Evolutionary conservation across 2,329 filamentous ascomycete species (phyloP).

Genomic region (Colletotrichum plurivorum): DNA sequence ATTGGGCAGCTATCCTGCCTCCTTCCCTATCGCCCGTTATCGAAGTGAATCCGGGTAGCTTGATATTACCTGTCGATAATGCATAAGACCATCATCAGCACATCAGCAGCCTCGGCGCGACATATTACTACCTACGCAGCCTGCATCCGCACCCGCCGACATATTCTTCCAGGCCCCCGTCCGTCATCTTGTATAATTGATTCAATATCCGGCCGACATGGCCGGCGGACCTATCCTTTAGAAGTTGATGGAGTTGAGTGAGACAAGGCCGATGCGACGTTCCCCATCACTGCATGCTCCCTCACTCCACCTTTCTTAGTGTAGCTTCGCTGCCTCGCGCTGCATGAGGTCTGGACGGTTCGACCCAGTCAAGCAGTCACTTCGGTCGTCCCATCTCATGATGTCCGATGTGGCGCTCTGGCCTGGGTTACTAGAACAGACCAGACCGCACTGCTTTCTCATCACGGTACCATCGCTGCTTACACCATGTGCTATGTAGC

Average conservation of each 20-base stretch:
- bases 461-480: constrained; percentile 32
- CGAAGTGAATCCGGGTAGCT: constrained; percentile 6
- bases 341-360: neutral
- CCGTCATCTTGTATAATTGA: neutral
- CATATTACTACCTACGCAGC: neutral
- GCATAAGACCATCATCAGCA: constrained; percentile 8
- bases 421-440: no score
- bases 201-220: constrained; percentile 22
- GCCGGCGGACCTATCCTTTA: constrained; percentile 27
- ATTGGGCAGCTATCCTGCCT: constrained; percentile 19
- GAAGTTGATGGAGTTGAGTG: constrained; percentile 13
- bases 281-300: constrained; percentile 24
- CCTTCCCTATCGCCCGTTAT: neutral
- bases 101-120: neutral
- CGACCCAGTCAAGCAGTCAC: constrained; percentile 5
- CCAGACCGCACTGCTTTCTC: constrained; percentile 16
- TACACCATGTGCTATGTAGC: constrained; percentile 14
- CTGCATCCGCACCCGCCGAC: neutral
- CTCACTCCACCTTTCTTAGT: constrained; percentile 7
- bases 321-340: neutral
- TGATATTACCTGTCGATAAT: neutral
- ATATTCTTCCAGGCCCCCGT: neutral
- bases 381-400: constrained; percentile 1
- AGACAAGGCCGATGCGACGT: constrained; percentile 33
- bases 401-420: constrained; percentile 9